Base-by-base conservation (phyloP, 768 basidiomycete species). In the Russula virescens region DNA sequence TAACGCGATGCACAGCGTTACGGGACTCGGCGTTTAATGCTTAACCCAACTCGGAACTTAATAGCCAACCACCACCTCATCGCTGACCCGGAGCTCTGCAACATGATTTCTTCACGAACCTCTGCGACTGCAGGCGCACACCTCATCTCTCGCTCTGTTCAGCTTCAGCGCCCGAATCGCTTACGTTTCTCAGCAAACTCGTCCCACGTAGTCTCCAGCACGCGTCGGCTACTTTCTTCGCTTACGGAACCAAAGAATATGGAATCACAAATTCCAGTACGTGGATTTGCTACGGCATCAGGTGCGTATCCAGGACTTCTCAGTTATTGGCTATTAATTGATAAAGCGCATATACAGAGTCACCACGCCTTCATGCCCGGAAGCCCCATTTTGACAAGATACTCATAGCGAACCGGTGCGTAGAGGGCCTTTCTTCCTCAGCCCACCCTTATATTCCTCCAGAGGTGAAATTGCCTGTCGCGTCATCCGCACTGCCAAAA, bases 381-480 rank as follows among this genome's bases (percentile, higher is more conserved):
- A 76, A 73, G 38, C 83, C 88, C 11, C 87, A 88, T 67, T 93
- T 94, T 67, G 85, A 90, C 77, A 97, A 97, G 79, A 91, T 95
- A 63, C 80, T 97, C 25, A 85, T 97, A 60, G 94, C 94, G 0
- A 97, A 97, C 71, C 78, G 94, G 94, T 88, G 59, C 56, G 77
- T 58, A n/a, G 25, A 23, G 23, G 23, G 1, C 14, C 23, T 26
- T 11, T 10, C 19, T 14, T n/a, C 18, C n/a, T 11, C 2, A 28
- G 49, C 31, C 10, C 42, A 16, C 49, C 59, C 55, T 51, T 14
- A 55, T 6, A 21, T 5, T 58, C 1, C 31, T 50, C 16, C 64
- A 96, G 94, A 73, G 94, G 94, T 51, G 94, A 98, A 75, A 98
- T 98, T 66, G 94, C 94, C 6, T 97, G 95, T 73, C 87, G 94